phyloP scores from a whole-genome alignment of 495 filamentous ascomycete genomes.

The Aspergillus sclerotioniger region DNA sequence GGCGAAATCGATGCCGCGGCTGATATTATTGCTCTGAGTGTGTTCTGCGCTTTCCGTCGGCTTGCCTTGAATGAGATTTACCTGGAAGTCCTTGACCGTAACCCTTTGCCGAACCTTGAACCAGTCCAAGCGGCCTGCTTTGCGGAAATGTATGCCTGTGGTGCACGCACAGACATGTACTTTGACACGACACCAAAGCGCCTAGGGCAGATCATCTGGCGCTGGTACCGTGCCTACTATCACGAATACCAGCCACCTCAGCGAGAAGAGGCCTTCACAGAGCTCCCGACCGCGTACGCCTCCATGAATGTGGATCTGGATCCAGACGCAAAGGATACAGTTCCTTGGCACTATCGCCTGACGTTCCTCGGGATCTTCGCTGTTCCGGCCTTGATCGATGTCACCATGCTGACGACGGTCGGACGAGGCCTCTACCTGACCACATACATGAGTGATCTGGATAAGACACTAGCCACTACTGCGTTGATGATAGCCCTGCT shows the following conservation, averaged over 20 bases:
- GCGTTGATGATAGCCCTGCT: constrained; percentile 18
- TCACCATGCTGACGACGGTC: constrained; percentile 17
- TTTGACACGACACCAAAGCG: constrained; percentile 20
- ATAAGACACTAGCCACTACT: constrained; percentile 18
- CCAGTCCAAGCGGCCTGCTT: constrained; percentile 16
- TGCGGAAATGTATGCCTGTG: constrained; percentile 18
- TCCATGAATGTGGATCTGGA: constrained; percentile 20
- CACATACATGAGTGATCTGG: constrained; percentile 18
- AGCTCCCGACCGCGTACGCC: constrained; percentile 17
- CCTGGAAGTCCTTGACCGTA: constrained; percentile 17
- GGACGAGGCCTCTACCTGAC: constrained; percentile 18
- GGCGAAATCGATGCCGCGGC: constrained; percentile 9
- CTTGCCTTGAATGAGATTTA: constrained; percentile 17
- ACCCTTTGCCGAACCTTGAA: constrained; percentile 17
- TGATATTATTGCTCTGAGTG: constrained; percentile 12
- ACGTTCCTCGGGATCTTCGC: constrained; percentile 20
- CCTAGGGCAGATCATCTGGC: constrained; percentile 14
- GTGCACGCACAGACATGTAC: constrained; percentile 16
- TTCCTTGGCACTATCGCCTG: constrained; percentile 12
- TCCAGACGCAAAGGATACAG: constrained; percentile 6
- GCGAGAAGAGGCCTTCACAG: constrained; percentile 18
- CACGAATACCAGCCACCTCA: constrained; percentile 14
- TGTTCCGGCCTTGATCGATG: constrained; percentile 16
- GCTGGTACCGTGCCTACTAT: constrained; percentile 13
- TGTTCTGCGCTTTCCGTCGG: constrained; percentile 18